Percentiles rank a stretch among this genome's conserved stretches.
phyloP scores from a whole-genome alignment of 129 eudicot species.

The Gnaphalium uliginosum region DNA sequence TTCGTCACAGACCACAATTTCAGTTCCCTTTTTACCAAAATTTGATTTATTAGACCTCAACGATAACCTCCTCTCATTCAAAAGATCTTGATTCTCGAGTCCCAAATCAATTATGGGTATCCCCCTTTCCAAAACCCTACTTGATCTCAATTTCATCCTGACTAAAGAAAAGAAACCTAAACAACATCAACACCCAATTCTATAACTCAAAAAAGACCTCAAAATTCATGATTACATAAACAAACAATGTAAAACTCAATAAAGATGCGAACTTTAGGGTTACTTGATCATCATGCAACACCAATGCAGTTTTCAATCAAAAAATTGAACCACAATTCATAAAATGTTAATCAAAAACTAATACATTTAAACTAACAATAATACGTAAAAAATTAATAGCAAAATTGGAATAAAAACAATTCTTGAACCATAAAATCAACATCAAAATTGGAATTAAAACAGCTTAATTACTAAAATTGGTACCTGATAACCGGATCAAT shows the following conservation, averaged over 20 bases:
- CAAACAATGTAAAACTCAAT: background rate
- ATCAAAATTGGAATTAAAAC: conserved; percentile 5
- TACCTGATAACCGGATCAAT: conserved; percentile 35
- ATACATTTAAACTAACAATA: conserved; percentile 18
- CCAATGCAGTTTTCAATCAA: conserved; percentile 30
- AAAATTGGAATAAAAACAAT: conserved; percentile 1
- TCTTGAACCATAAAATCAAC: background rate
- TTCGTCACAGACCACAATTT: conserved; percentile 22
- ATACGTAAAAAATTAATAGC: background rate
- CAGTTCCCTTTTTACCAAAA: conserved; percentile 19
- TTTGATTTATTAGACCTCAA: conserved; percentile 10
- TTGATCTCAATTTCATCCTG: conserved; percentile 36
- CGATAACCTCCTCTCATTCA: conserved; percentile 1
- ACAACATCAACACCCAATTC: background rate
- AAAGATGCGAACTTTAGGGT: background rate
- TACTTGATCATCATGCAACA: conserved; percentile 8
- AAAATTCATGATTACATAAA: background rate
- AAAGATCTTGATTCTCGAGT: background rate
- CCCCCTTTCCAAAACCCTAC: conserved; percentile 27
- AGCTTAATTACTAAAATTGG: background rate
- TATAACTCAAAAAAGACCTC: background rate
- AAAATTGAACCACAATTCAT: conserved; percentile 7
- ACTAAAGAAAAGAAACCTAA: conserved; percentile 11
- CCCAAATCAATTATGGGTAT: background rate
- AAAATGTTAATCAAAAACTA: conserved; percentile 9